Evolutionary conservation across 2,329 filamentous ascomycete genomes (phyloP), one percentile per base, ranked within the genome.

Genomic region (Trematosphaeria pertusa): DNA sequence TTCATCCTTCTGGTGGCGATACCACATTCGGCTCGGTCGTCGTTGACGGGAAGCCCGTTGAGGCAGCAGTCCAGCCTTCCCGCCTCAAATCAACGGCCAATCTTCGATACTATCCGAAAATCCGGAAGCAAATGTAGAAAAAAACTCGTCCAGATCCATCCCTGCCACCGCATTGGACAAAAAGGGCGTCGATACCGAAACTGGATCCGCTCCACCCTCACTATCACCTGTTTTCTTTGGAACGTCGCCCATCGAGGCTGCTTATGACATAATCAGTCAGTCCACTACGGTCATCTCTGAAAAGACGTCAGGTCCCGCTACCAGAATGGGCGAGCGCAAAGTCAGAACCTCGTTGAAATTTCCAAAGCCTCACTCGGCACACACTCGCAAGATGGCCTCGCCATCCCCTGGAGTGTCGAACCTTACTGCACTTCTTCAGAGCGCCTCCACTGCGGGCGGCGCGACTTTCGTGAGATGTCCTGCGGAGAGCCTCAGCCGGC

Each of bases 401-500:
- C 36, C 45, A 31, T 11, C 49, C 11, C 46, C 56, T 30, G 40
- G 40, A 20, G 40, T 43, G 17, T 57, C 58, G 10, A 58, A 47
- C 34, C 53, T 64, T 19, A 58, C 56, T 3, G 34, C 47, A 24
- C 54, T 61, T 21, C 46, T 59, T 7, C 50, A 51, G 33, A 44
- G 36, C 32, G 40, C 51, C 18, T 48, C 59, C 17, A 53, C 54
- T 12, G 40, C 51, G 20, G 52, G 55, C 26, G 48, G 56, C 39
- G 57, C 62, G 11, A 54, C 48, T 8, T 37, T 68, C 34, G 45
- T 68, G 18, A 63, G 61, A 38, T 65, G 63, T 37, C 61, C 68
- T 14, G 28, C 59, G 1, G 46, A 52, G 2, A 59, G 48, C 5
- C 53, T 71, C 2, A 37, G 28, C 21, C 56, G 63, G 37, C 32